Percentiles rank a stretch among this genome's conserved stretches.
Conservation (phyloP, 2,329 filamentous ascomycete genomes). For the Aspergillus persii region DNA sequence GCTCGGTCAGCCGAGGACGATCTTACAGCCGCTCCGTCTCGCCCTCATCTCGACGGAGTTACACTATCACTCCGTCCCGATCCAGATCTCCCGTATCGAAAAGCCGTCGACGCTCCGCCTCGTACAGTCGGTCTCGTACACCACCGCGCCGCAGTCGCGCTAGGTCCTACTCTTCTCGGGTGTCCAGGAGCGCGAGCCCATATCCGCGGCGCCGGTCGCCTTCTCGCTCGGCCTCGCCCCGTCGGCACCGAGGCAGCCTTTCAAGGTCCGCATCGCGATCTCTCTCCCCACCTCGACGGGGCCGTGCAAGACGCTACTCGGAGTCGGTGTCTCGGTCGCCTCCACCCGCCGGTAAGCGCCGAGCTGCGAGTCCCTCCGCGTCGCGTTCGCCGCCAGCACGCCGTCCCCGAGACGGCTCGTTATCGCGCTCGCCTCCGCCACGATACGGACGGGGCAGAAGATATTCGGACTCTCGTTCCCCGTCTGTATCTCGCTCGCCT, state of each 20-base stretch:
- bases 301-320: slow-evolving; percentile 18
- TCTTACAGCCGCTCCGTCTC: slow-evolving; percentile 34
- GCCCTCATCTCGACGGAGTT: slow-evolving; percentile 30
- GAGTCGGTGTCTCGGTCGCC: slow-evolving; percentile 29
- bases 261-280: slow-evolving; percentile 35
- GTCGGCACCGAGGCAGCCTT: slow-evolving; percentile 27
- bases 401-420: slow-evolving; percentile 24
- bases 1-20: slow-evolving; percentile 23
- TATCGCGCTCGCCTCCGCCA: slow-evolving; percentile 20
- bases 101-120: slow-evolving; percentile 30
- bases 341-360: slow-evolving; percentile 25
- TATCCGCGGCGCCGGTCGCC: slow-evolving; percentile 26
- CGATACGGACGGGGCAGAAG: slow-evolving; percentile 13
- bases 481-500: slow-evolving; percentile 17
- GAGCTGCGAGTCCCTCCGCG: slow-evolving; percentile 15
- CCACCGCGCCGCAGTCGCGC: slow-evolving; percentile 26
- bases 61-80: slow-evolving; percentile 36
- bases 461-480: slow-evolving; percentile 19
- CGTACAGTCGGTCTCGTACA: slow-evolving; percentile 36
- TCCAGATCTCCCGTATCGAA: slow-evolving; percentile 35
- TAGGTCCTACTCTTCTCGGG: slow-evolving; percentile 28
- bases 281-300: slow-evolving; percentile 25
- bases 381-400: slow-evolving; percentile 21
- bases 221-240: slow-evolving; percentile 36
- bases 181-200: slow-evolving; percentile 23